A percentile compares a stretch with the other conserved stretches of the same genome.
These are phyloP conservation scores for Pichia sp. DNA, from an alignment of 1,139 yeast genomes.

Conservation along the genomic window DNA sequence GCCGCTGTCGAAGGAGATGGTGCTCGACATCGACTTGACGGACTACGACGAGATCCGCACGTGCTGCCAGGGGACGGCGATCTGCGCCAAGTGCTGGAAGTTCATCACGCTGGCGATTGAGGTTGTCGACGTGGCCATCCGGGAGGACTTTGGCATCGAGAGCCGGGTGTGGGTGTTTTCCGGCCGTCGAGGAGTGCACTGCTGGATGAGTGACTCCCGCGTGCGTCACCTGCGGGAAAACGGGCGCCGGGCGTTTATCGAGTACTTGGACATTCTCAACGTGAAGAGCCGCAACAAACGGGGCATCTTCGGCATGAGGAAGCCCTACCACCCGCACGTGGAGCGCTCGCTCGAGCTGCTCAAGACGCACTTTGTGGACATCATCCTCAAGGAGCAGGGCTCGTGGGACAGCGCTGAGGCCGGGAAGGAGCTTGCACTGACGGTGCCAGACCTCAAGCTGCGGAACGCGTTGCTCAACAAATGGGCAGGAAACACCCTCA, in stretches of 20 bases:
- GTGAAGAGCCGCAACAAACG: constrained; percentile 44
- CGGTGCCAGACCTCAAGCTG: constrained; percentile 57
- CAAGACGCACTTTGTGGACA: constrained; percentile 57
- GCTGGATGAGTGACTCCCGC: constrained; percentile 89
- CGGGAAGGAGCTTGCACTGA: constrained; percentile 55
- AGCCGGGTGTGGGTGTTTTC: constrained; percentile 93
- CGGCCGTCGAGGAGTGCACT: constrained; percentile 99
- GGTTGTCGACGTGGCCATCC: constrained; percentile 65
- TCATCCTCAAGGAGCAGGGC: constrained; percentile 76
- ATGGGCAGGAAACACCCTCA: constrained; percentile 48
- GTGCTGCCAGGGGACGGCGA: constrained; percentile 82
- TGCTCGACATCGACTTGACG: constrained; percentile 95
- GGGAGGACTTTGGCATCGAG: constrained; percentile 85
- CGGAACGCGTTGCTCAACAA: constrained; percentile 51
- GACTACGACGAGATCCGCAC: constrained; percentile 94
- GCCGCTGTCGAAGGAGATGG: constrained; percentile 81
- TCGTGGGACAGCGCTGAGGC: constrained; percentile 63
- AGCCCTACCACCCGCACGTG: constrained; percentile 89
- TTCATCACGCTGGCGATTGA: constrained; percentile 85
- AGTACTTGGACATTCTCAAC: constrained; percentile 74
- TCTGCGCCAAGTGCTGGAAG: constrained; percentile 90
- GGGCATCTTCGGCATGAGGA: constrained; percentile 47
- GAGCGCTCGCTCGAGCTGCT: constrained; percentile 69
- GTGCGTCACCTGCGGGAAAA: constrained; percentile 73
- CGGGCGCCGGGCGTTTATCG: constrained; percentile 72